Base-by-base conservation (phyloP, 225 moss, liverwort and hornwort genomes). In the Sphagnum contortum region DNA sequence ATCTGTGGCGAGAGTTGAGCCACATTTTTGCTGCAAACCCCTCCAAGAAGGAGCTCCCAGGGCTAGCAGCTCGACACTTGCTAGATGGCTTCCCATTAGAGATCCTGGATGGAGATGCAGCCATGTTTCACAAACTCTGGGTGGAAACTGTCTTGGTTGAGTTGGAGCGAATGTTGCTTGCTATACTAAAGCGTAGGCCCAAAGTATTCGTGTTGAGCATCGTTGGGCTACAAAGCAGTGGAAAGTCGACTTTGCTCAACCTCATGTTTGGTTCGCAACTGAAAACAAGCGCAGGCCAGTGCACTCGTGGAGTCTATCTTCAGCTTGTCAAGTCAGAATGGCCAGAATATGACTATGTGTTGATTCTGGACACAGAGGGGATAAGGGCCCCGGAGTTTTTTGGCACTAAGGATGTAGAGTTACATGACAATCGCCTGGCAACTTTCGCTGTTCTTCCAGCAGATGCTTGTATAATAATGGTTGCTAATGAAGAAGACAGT, bases 311-410 rank as follows among this genome's bases (percentile, higher is more conserved):
- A 46, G 78, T 78, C 2, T 67, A 70, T 60, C 57, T 78, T 45
- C 78, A 78, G 50, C 78, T 78, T 49, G 62, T 78, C 50, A 73
- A 70, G 48, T 74, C 59, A 5, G 78, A 71, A 2, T 47, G 78
- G 44, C 12, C 3, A 12, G 55, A 56, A 49, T 78, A 57, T 63
- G 74, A 78, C 55, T 78, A 67, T 29, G 50, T 78, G 8, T 62
- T 78, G 2, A 0, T 71, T 5, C 9, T 76, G 48, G 71, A 76
- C 44, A 76, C 67, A 4, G 63, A 71, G 50, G 74, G 74, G 47
- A 55, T 74, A 50, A 64, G 74, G 53, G 57, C 67, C 52, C 67
- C 70, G 0, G 74, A 78, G 29, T 29, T 29, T 1, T 29, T 29
- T 29, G 29, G 29, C 29, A 29, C 29, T 29, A 29, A 29, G 29